Evolutionary conservation across 768 basidiomycete genomes (phyloP).

Genomic region (Rhodotorula babjevae): DNA sequence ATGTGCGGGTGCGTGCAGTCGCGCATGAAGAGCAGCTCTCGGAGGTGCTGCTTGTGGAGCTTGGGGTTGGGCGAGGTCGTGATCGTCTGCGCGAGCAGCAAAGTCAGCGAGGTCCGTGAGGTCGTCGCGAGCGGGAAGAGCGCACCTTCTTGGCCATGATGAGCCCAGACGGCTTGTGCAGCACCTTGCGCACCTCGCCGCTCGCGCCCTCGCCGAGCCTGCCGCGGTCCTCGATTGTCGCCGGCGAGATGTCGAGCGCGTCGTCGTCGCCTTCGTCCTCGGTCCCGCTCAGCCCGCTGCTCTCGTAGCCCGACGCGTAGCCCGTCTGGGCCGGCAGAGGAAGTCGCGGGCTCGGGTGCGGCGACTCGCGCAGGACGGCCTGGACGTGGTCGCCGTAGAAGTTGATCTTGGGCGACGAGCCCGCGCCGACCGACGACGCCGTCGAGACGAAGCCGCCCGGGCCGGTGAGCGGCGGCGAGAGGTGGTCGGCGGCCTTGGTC

Average conservation of each 20-base stretch:
- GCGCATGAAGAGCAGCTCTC: constrained; percentile 86
- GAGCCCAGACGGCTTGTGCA: constrained; percentile 68
- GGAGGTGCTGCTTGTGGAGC: constrained; percentile 68
- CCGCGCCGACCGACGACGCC: too few relatives aligned
- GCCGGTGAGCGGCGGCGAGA: background rate
- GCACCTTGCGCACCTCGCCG: constrained; percentile 91
- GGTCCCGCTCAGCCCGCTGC: constrained; percentile 9
- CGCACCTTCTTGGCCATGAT: constrained; percentile 81
- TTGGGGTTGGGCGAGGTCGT: constrained; percentile 83
- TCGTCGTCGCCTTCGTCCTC: constrained; percentile 5
- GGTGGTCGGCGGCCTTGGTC: background rate
- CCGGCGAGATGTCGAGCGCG: constrained; percentile 31
- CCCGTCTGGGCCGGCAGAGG: background rate
- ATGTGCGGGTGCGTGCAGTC: constrained; percentile 80
- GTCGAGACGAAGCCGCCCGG: background rate
- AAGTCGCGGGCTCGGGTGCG: background rate
- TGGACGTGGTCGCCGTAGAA: constrained; percentile 21
- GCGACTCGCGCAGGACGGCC: background rate
- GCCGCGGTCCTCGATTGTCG: constrained; percentile 64
- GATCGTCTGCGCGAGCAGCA: constrained; percentile 55
- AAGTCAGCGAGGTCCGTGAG: too few relatives aligned
- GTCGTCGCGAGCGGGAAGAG: background rate
- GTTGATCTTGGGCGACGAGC: background rate
- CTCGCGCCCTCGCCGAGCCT: constrained; percentile 92
- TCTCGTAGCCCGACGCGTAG: constrained; percentile 3